phyloP scores from a whole-genome alignment of 2,329 filamentous ascomycete species.

The Akanthomyces lecanii region DNA sequence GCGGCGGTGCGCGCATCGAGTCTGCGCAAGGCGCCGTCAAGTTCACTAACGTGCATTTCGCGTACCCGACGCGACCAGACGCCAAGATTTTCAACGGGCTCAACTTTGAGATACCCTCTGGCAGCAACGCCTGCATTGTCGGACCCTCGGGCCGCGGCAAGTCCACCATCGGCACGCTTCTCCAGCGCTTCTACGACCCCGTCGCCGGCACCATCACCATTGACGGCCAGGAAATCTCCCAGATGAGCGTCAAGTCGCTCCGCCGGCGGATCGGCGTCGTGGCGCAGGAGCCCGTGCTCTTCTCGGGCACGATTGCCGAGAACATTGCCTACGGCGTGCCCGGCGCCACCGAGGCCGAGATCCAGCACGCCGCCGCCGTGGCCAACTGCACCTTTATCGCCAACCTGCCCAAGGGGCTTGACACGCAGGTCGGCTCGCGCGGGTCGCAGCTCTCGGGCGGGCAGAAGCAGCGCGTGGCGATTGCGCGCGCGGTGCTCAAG shows the following conservation, averaged over 20 bases:
- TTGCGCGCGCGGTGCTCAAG: constrained; percentile 90
- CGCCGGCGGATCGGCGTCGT: constrained; percentile 92
- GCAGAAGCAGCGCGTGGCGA: constrained; percentile 96
- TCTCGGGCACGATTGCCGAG: constrained; percentile 78
- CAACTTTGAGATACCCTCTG: constrained; percentile 85
- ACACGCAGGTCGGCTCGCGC: constrained; percentile 90
- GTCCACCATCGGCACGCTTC: constrained; percentile 83
- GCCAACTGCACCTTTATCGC: constrained; percentile 96
- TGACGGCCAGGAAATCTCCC: constrained; percentile 74
- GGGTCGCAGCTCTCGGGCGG: constrained; percentile 93
- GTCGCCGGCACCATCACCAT: constrained; percentile 74
- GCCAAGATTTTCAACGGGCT: constrained; percentile 87
- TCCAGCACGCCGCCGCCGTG: constrained; percentile 79
- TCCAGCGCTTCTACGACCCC: constrained; percentile 88
- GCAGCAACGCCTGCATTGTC: constrained; percentile 93
- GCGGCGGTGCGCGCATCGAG: constrained; percentile 69
- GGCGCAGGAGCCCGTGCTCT: constrained; percentile 89
- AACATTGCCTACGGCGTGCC: constrained; percentile 92
- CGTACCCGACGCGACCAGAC: constrained; percentile 89
- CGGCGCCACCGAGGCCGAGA: constrained; percentile 70
- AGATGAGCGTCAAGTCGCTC: constrained; percentile 89
- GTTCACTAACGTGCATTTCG: constrained; percentile 81
- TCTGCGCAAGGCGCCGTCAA: constrained; percentile 85
- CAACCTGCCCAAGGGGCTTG: constrained; percentile 91
- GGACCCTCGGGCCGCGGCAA: constrained; percentile 95